Evolutionary conservation across 176 grass and related monocot genomes (phyloP).

Genomic region (Rhynchospora tenuis): DNA sequence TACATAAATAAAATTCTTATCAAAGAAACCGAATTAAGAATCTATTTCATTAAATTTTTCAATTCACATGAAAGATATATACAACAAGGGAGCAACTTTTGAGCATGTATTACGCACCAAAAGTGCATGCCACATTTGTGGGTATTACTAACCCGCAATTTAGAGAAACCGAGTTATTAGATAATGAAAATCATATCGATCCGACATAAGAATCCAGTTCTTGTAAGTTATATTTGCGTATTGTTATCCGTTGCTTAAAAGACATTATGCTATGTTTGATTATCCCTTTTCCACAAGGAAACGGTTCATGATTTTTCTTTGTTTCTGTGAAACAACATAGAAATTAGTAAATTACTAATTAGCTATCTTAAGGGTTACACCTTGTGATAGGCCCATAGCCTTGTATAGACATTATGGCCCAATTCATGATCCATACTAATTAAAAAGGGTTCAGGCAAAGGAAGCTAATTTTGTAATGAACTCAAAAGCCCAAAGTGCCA

Average conservation of each 20-base stretch:
- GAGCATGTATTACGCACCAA: not conserved
- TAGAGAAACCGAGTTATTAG: constrained; percentile 28
- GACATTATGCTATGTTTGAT: not conserved
- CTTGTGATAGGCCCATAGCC: not conserved
- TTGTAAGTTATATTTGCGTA: not conserved
- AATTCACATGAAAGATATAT: not conserved
- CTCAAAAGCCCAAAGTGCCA: not conserved
- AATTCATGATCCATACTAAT: not conserved
- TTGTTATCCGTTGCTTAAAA: not conserved
- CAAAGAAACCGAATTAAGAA: too few relatives aligned
- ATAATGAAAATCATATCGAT: not conserved
- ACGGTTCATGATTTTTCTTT: not conserved
- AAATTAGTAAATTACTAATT: not conserved
- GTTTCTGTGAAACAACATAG: not conserved
- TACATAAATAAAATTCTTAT: too few relatives aligned
- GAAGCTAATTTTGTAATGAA: not conserved
- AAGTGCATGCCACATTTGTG: not conserved
- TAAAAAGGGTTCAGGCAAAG: not conserved
- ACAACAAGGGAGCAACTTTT: not conserved
- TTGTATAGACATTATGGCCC: not conserved
- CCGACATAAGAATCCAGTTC: not conserved
- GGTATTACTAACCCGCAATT: not conserved
- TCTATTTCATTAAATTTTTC: too few relatives aligned
- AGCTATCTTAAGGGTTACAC: too few relatives aligned
- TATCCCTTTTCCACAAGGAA: not conserved